These are phyloP conservation scores for Helotiales sp. DNA, from an alignment of 2,329 filamentous ascomycete genomes.

Conservation along the genomic window DNA sequence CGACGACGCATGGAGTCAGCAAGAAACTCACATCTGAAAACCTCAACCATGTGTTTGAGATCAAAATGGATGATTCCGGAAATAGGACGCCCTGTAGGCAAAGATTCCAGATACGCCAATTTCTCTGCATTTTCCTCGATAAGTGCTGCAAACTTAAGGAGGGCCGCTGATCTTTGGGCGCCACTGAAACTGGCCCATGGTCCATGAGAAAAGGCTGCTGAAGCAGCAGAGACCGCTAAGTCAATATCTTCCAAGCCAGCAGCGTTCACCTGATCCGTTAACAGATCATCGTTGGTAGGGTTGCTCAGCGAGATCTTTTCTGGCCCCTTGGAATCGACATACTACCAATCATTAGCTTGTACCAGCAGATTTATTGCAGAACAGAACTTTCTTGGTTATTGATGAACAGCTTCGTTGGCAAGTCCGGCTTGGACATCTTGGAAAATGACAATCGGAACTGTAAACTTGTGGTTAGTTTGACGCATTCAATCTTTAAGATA, in stretches of 20 bases:
- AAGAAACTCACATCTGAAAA: background rate
- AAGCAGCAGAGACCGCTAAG: conserved; percentile 43
- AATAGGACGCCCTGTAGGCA: conserved; percentile 46
- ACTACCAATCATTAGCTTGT: no score
- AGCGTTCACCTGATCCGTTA: no score
- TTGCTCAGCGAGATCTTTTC: no score
- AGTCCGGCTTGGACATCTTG: no score
- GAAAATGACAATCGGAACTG: no score
- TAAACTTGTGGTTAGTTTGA: no score
- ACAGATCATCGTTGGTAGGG: no score
- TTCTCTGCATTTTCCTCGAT: conserved; percentile 38
- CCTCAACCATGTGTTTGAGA: no score
- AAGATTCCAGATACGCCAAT: conserved; percentile 41
- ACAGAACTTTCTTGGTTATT: conserved; percentile 46
- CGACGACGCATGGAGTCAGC: conserved; percentile 12
- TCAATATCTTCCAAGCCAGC: conserved; percentile 38
- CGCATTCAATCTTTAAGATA: no score
- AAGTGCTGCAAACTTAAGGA: conserved; percentile 45
- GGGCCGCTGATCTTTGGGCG: conserved; percentile 38
- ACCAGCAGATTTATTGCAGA: no score
- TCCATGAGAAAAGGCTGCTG: conserved; percentile 41
- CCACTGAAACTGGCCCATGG: conserved; percentile 44
- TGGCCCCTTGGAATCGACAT: no score
- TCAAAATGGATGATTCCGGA: conserved; percentile 35
- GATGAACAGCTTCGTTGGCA: conserved; percentile 42